Evolutionary conservation across 2,329 filamentous ascomycete genomes (phyloP).

Genomic region (Lachnellula arida): DNA sequence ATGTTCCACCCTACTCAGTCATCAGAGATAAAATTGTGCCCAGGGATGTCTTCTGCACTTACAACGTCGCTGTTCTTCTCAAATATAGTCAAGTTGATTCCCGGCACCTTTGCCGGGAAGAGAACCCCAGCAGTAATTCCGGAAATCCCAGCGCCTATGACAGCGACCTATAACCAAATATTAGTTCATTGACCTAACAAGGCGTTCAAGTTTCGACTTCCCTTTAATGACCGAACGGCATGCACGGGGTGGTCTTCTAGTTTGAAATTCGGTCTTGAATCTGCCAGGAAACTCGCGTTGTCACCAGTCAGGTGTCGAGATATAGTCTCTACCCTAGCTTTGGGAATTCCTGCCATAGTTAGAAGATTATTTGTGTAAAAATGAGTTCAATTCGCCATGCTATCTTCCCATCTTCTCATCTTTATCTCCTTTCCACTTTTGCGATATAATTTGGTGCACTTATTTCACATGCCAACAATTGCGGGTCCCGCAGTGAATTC

Average conservation of each 20-base stretch:
- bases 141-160: slow-evolving; percentile 59
- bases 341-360: neutral
- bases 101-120: slow-evolving; percentile 63
- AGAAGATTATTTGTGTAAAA: neutral
- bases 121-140: slow-evolving; percentile 61
- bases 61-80: slow-evolving; percentile 36
- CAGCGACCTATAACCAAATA: slow-evolving; percentile 39
- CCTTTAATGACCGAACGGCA: slow-evolving; percentile 7
- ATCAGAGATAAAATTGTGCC: neutral
- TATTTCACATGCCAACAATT: neutral
- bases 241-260: slow-evolving; percentile 38
- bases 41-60: neutral
- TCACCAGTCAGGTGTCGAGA: neutral
- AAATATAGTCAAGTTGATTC: slow-evolving; percentile 55
- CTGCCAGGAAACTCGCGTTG: neutral
- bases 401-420: no score
- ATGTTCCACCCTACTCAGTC: slow-evolving; percentile 41
- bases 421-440: no score
- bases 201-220: neutral
- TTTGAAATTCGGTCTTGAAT: slow-evolving; percentile 25
- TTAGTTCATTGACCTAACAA: neutral
- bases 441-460: no score
- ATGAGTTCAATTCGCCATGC: no score
- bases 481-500: neutral
- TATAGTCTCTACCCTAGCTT: neutral